These are phyloP conservation scores for Stipa capillata DNA, from an alignment of 176 grass and related monocot genomes.

Conservation along the genomic window DNA sequence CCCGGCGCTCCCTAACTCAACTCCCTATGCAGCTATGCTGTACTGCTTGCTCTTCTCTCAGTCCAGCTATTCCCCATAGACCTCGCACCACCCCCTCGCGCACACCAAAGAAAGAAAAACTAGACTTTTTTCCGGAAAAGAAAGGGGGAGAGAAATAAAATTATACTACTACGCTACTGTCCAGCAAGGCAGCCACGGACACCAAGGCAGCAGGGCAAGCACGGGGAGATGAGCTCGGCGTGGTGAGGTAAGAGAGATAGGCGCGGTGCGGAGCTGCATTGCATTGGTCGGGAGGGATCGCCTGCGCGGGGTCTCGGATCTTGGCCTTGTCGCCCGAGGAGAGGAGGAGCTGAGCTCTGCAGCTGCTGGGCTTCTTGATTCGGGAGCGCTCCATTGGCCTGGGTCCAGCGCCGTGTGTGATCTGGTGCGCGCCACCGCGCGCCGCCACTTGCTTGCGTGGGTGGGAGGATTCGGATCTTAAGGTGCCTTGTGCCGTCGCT, in stretches of 20 bases:
- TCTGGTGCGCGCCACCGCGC: constrained; percentile 20
- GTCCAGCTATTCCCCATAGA: constrained; percentile 49
- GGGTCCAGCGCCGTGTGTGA: constrained; percentile 17
- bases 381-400: not conserved
- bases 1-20: not conserved
- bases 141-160: not conserved
- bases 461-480: constrained; percentile 33
- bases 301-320: constrained; percentile 21
- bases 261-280: constrained; percentile 24
- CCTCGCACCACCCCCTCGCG: constrained; percentile 44
- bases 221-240: constrained; percentile 16
- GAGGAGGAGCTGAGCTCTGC: not conserved
- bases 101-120: not conserved
- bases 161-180: constrained; percentile 35
- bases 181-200: constrained; percentile 40
- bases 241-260: not conserved
- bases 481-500: not conserved
- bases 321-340: not conserved
- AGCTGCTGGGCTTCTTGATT: not conserved
- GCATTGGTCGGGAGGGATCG: constrained; percentile 9
- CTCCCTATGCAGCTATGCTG: constrained; percentile 17
- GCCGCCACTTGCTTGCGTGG: constrained; percentile 21
- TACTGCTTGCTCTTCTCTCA: constrained; percentile 1
- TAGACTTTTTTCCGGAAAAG: not conserved
- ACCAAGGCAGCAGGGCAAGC: constrained; percentile 30